Evolutionary conservation across 1,284 basidiomycete genomes (phyloP).

Genomic region (Takashimella tepidaria): DNA sequence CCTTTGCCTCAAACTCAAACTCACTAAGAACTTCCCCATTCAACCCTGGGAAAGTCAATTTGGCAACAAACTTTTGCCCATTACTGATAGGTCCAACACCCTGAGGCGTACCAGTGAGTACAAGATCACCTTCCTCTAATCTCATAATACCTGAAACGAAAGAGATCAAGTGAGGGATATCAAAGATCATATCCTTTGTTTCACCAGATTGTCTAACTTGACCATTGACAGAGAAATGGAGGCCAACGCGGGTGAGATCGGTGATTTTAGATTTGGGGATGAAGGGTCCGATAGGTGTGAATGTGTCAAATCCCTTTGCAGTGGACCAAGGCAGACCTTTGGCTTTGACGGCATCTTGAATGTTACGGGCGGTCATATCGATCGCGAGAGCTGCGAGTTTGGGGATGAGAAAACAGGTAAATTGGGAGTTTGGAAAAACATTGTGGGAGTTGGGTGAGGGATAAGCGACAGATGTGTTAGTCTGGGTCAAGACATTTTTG

Average conservation of each 20-base stretch:
- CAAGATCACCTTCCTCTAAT: slow-evolving; percentile 85
- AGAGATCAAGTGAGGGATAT: slow-evolving; percentile 80
- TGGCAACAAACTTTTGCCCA: slow-evolving; percentile 75
- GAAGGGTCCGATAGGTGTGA: slow-evolving; percentile 73
- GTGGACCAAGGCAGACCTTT: slow-evolving; percentile 91
- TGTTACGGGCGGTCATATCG: slow-evolving; percentile 91
- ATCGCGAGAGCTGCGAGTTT: slow-evolving; percentile 69
- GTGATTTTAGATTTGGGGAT: slow-evolving; percentile 67
- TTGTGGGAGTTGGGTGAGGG: neutral
- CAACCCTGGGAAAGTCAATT: slow-evolving; percentile 56
- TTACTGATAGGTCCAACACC: slow-evolving; percentile 75
- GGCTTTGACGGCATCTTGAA: slow-evolving; percentile 89
- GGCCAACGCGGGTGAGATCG: slow-evolving; percentile 68
- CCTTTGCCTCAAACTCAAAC: slow-evolving; percentile 62
- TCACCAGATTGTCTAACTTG: slow-evolving; percentile 75
- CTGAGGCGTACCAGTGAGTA: slow-evolving; percentile 80
- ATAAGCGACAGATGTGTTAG: neutral
- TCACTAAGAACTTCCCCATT: slow-evolving; percentile 57
- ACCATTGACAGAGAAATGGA: slow-evolving; percentile 65
- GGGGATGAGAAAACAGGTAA: neutral
- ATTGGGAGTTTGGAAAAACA: neutral
- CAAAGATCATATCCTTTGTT: slow-evolving; percentile 89
- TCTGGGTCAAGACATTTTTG: too few relatives aligned
- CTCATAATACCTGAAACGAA: slow-evolving; percentile 95
- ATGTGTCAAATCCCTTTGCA: slow-evolving; percentile 86